Evolutionary conservation across 768 basidiomycete species (phyloP).

Genomic region (Podaxis sp.): DNA sequence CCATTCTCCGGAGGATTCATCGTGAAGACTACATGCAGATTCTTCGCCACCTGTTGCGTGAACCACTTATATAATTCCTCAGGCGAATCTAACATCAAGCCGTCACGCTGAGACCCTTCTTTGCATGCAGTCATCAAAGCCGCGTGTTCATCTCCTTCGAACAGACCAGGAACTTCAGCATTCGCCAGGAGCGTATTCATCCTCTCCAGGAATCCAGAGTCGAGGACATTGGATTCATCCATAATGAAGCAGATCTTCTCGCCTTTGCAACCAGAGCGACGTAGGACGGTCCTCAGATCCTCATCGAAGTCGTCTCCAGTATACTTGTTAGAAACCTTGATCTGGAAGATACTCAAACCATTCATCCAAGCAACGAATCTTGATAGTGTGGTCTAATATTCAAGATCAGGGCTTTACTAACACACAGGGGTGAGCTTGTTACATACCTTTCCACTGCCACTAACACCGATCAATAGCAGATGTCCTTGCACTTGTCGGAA

Average conservation of each 20-base stretch:
- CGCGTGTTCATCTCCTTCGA: constrained; percentile 98
- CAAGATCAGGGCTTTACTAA: constrained; percentile 9
- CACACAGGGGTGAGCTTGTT: background rate
- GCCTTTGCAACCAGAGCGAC: constrained; percentile 95
- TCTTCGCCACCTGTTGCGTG: constrained; percentile 96
- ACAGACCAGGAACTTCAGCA: constrained; percentile 99
- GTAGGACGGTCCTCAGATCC: constrained; percentile 91
- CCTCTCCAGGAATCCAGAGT: constrained; percentile 98
- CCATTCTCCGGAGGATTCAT: constrained; percentile 99
- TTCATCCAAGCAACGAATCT: constrained; percentile 99
- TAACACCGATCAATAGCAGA: constrained; percentile 93
- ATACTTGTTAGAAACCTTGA: constrained; percentile 99
- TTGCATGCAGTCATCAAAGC: constrained; percentile 99
- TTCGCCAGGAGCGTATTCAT: constrained; percentile 99
- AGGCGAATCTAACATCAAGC: constrained; percentile 95
- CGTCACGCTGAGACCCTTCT: constrained; percentile 98
- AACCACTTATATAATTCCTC: constrained; percentile 99
- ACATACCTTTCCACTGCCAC: constrained; percentile 94
- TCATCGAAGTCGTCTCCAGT: constrained; percentile 99
- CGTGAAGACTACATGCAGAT: constrained; percentile 97
- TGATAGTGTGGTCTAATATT: constrained; percentile 85
- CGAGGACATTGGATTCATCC: constrained; percentile 99
- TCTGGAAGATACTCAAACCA: constrained; percentile 97
- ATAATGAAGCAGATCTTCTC: constrained; percentile 99
- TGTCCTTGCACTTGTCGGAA: constrained; percentile 99